Evolutionary conservation across 1,139 yeast genomes (phyloP).

Genomic region (Kluyveromyces marxianus): DNA sequence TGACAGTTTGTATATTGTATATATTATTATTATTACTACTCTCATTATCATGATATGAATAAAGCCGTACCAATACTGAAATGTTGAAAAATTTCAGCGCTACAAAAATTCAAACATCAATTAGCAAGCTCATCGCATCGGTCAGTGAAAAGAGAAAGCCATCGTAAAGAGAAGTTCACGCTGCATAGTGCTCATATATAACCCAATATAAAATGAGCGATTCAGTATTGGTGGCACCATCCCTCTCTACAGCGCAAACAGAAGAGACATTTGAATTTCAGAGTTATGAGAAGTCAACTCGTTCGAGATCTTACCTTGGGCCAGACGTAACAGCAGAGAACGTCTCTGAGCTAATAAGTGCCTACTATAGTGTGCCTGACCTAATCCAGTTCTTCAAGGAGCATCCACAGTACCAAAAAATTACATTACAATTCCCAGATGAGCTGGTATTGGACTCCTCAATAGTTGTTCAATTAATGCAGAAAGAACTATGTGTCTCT

Average conservation of each 20-base stretch:
- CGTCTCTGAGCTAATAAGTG: conserved; percentile 33
- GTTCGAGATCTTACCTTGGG: conserved; percentile 32
- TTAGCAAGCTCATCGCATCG: conserved; percentile 1
- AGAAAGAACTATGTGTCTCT: conserved; percentile 12
- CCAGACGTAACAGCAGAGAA: conserved; percentile 21
- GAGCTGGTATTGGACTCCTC: conserved; percentile 69
- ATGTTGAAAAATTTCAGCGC: no score
- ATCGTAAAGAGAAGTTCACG: no score
- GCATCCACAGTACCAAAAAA: conserved; percentile 36
- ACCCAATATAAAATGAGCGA: conserved; percentile 9
- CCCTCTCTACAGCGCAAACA: conserved; percentile 54
- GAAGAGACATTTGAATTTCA: conserved; percentile 43
- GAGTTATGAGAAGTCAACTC: conserved; percentile 30
- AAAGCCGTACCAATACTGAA: no score
- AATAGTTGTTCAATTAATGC: conserved; percentile 46
- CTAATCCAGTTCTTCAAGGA: conserved; percentile 35
- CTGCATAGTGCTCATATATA: no score
- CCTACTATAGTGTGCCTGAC: conserved; percentile 48
- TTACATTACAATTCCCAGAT: conserved; percentile 92
- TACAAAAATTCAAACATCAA: no score
- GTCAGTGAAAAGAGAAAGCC: not conserved
- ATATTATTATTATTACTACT: no score
- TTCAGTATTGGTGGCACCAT: conserved; percentile 39
- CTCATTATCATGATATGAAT: no score
- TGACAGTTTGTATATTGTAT: no score